phyloP scores from a whole-genome alignment of 2,329 filamentous ascomycete species.

The Phaeosphaeriaceae sp. region DNA sequence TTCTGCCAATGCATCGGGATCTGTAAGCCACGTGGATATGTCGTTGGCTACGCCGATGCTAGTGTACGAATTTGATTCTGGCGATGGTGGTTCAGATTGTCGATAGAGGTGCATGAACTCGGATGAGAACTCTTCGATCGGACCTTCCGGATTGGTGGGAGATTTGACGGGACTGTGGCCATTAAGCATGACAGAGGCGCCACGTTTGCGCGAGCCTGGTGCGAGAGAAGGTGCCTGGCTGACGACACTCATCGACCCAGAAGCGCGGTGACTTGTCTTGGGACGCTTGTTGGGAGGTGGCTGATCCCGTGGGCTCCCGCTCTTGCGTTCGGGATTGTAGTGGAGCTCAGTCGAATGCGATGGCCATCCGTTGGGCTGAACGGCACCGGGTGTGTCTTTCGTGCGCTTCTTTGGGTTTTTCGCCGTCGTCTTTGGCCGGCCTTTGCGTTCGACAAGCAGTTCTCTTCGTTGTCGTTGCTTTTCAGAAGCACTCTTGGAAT shows the following conservation, averaged over 20 bases:
- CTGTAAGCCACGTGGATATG: conserved; percentile 79
- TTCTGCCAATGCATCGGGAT: conserved; percentile 70
- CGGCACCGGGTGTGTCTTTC: conserved; percentile 67
- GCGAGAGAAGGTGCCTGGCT: conserved; percentile 70
- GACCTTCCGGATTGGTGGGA: conserved; percentile 70
- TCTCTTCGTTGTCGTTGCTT: conserved; percentile 70
- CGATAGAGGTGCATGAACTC: conserved; percentile 80
- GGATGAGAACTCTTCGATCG: conserved; percentile 73
- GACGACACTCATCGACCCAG: conserved; percentile 76
- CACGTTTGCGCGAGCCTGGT: conserved; percentile 68
- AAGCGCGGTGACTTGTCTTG: conserved; percentile 82
- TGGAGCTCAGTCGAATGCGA: conserved; percentile 64
- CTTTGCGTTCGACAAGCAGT: conserved; percentile 65
- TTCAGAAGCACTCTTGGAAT: conserved; percentile 76
- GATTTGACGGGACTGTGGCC: conserved; percentile 79
- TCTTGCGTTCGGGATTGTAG: conserved; percentile 55
- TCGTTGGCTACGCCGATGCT: conserved; percentile 77
- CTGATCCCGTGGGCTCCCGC: conserved; percentile 59
- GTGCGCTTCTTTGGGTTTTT: conserved; percentile 90
- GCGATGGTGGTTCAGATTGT: conserved; percentile 61
- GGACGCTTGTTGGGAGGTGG: conserved; percentile 76
- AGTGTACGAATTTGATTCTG: conserved; percentile 78
- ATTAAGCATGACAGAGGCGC: conserved; percentile 63
- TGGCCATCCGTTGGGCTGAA: conserved; percentile 71
- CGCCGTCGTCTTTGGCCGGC: conserved; percentile 74